Evolutionary conservation across 371 early-diverging fungal genomes (phyloP), one percentile per base, ranked within the genome.

Genomic region (Mucor racemosus): DNA sequence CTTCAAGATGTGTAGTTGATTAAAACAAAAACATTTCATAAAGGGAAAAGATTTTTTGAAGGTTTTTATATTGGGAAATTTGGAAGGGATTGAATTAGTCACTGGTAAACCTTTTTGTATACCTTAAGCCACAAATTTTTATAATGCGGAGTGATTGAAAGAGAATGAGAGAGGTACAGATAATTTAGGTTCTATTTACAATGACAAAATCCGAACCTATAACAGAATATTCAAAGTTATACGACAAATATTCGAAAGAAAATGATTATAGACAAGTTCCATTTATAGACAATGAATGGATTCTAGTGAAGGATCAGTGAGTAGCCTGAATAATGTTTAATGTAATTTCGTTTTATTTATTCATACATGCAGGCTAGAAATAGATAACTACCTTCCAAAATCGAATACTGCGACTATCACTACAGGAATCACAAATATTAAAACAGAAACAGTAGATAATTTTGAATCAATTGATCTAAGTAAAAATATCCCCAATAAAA

Each of bases 401-500:
- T n/a, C 35, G 36, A 60, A 50, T n/a, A 57, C 14, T 42, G 59
- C 58, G 1, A 60, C 58, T 50, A 26, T 74, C 3, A 61, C 60
- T 13, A 57, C 71, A n/a, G 78, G 74, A 7, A 64, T 73, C 10
- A 61, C 60, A 5, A 46, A 66, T 15, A 21, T 38, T 19, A 17
- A 65, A 3, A 67, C 69, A 3, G 15, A 46, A 13, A 50, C 56
- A 3, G 3, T 74, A 36, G 41, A 58, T 7, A 48, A 53, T 5
- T 59, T 71, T 41, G 66, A 68, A 15, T 31, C 34, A n/a, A 56
- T 61, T 33, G 58, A 55, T 33, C 4, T 72, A 60, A 75, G 66
- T 53, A 26, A 79, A 19, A 21, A 59, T 8, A 68, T 74, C 8
- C 21, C 26, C 41, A 39, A 71, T 60, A 74, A 66, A 60, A 56